These are phyloP conservation scores for Aciculoconidium aculeatum DNA, from an alignment of 805 yeast genomes.

Conservation along the genomic window DNA sequence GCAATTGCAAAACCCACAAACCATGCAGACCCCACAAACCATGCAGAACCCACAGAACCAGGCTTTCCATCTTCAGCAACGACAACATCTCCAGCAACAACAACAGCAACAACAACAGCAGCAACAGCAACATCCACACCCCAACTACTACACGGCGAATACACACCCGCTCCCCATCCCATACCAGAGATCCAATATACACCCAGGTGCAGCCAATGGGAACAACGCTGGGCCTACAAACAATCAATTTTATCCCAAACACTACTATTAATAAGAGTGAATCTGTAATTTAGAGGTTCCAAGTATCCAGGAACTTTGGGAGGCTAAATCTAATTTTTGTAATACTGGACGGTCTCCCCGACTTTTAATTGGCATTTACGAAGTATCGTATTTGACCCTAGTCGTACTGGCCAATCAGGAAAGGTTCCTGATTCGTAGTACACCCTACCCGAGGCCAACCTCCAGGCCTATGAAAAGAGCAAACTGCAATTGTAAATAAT, in stretches of 20 bases:
- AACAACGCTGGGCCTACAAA: constrained; percentile 1
- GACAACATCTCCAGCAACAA: constrained; percentile 3
- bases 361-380: too few relatives aligned
- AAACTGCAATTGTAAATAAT: too few relatives aligned
- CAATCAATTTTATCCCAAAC: constrained; percentile 9
- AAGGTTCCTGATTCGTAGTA: too few relatives aligned
- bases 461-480: too few relatives aligned
- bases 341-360: too few relatives aligned
- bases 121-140: constrained; percentile 7
- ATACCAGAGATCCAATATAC: constrained; percentile 5
- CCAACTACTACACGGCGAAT: constrained; percentile 6
- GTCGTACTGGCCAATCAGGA: too few relatives aligned
- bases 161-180: constrained; percentile 10
- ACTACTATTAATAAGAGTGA: constrained; percentile 6
- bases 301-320: too few relatives aligned
- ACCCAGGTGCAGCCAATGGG: constrained; percentile 1
- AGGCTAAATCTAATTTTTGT: too few relatives aligned
- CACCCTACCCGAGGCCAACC: too few relatives aligned
- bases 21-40: constrained; percentile 4
- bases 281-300: too few relatives aligned
- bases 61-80: constrained; percentile 3
- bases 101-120: constrained; percentile 5
- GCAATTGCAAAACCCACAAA: constrained; percentile 3
- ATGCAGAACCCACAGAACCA: constrained; percentile 5
- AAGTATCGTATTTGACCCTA: too few relatives aligned